Evolutionary conservation across 768 basidiomycete species (phyloP), one percentile per base, ranked within the genome.

Genomic region (Lentinula guzmanii): DNA sequence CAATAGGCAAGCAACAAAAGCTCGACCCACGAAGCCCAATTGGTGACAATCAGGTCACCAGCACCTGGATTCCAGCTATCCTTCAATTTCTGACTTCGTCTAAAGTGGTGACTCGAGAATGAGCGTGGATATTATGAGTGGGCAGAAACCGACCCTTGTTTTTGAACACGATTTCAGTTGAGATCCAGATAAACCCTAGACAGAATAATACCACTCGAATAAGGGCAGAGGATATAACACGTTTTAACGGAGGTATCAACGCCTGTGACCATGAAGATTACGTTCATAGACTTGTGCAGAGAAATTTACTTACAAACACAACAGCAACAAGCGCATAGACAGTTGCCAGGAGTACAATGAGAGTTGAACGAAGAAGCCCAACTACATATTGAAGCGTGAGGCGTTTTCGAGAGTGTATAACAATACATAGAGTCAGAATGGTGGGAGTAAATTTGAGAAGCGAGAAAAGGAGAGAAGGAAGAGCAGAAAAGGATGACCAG

Each of bases 1-100:
- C 86, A 79, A 71, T 89, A 88, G 42, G 90, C 89, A 11, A 98
- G 83, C 87, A 91, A 97, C 34, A 96, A 72, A 9, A 95, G 64
- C 69, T 98, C 95, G 55, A 93, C 79, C 86, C 93, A 95, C 5
- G 93, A 94, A 4, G 81, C 84, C 93, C 93, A 97, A 70, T 96
- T 98, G 9, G 93, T 90, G 16, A 97, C 85, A 60, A 97, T 95
- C 46, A 98, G 71, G 70, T 98, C 95, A 0, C 94, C 94, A 37
- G 86, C 79, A 39, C 71, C 73, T 7, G 93, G 93, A 34, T 69
- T 76, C 90, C 91, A 94, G 16, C 70, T 64, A 69, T 83, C 80
- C 3, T 66, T 63, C 31, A 69, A 55, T 28, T 76, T 75, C 2
- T 70, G 69, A 15, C 70, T 69, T 63, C 81, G 78, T 63, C 86